phyloP scores from a whole-genome alignment of 371 early-diverging fungal genomes.

The Mucor irregularis region DNA sequence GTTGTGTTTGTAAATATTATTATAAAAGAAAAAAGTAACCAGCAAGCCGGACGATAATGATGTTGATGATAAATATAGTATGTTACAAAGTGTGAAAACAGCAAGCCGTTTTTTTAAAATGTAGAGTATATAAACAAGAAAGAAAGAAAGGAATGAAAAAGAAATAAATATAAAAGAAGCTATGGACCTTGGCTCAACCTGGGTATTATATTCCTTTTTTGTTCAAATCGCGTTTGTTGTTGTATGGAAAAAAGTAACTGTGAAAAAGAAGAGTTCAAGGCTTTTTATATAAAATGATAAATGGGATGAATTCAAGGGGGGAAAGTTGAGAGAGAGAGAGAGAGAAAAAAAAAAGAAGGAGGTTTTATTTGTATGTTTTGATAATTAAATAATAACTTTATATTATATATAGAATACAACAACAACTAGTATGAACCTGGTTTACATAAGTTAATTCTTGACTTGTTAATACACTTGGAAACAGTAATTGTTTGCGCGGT shows the following conservation, averaged over 20 bases:
- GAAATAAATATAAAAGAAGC: too few species aligned
- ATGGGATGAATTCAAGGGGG: background rate
- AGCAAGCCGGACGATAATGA: too few species aligned
- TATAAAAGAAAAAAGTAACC: too few species aligned
- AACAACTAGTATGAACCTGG: too few species aligned
- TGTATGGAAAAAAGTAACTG: background rate
- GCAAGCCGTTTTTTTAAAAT: background rate
- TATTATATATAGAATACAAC: background rate
- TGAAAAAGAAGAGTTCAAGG: too few species aligned
- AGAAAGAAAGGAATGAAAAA: background rate
- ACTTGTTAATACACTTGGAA: background rate
- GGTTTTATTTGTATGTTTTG: background rate
- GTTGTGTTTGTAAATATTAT: too few species aligned
- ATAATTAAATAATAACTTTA: constrained; percentile 2
- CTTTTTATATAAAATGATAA: too few species aligned
- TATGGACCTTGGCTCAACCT: background rate
- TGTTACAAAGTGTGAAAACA: too few species aligned
- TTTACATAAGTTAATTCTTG: too few species aligned
- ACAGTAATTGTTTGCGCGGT: background rate
- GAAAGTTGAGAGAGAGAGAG: background rate
- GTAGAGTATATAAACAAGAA: background rate
- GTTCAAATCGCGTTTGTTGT: background rate
- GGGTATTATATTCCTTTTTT: background rate
- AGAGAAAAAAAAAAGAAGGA: background rate
- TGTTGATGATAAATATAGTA: too few species aligned